A percentile compares a stretch with the other conserved stretches of the same genome.
Evolutionary conservation across 2,329 filamentous ascomycete species (phyloP).

Genomic region (Fusarium nodosum): DNA sequence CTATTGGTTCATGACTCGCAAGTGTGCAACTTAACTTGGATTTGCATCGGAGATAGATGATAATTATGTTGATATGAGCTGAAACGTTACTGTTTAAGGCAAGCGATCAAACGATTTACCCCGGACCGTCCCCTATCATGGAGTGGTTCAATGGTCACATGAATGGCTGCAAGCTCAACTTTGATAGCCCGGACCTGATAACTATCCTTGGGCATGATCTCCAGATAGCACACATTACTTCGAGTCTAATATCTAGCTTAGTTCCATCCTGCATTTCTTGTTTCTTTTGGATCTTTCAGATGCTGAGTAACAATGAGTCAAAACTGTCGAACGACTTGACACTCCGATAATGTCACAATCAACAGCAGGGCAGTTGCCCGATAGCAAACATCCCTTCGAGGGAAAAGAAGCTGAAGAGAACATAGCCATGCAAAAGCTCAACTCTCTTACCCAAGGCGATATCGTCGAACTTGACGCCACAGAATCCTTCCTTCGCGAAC

Average conservation of each 20-base stretch:
- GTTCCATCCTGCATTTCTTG: fast-evolving
- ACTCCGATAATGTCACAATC: constrained; percentile 12
- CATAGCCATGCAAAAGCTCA: constrained; percentile 33
- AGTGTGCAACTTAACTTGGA: not conserved
- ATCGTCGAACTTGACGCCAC: constrained; percentile 36
- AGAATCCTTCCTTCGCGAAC: constrained; percentile 40
- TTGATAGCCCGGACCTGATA: not conserved
- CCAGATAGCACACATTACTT: not conserved
- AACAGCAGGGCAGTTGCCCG: not conserved
- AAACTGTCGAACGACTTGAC: not conserved
- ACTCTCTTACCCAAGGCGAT: constrained; percentile 37
- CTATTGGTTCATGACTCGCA: constrained; percentile 20
- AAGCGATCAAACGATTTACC: not conserved
- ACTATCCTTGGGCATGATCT: not conserved
- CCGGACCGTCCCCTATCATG: not conserved
- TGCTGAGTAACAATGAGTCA: fast-evolving
- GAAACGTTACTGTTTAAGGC: not conserved
- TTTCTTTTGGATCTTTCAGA: not conserved
- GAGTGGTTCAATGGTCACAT: fast-evolving
- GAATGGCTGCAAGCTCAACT: not conserved
- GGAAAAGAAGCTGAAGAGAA: constrained; percentile 27
- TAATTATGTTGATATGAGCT: not conserved
- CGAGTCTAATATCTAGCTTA: not conserved
- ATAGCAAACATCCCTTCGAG: constrained; percentile 1
- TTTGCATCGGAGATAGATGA: constrained; percentile 19